phyloP scores from a whole-genome alignment of 2,329 filamentous ascomycete species.

The Dactylonectria macrodidyma region DNA sequence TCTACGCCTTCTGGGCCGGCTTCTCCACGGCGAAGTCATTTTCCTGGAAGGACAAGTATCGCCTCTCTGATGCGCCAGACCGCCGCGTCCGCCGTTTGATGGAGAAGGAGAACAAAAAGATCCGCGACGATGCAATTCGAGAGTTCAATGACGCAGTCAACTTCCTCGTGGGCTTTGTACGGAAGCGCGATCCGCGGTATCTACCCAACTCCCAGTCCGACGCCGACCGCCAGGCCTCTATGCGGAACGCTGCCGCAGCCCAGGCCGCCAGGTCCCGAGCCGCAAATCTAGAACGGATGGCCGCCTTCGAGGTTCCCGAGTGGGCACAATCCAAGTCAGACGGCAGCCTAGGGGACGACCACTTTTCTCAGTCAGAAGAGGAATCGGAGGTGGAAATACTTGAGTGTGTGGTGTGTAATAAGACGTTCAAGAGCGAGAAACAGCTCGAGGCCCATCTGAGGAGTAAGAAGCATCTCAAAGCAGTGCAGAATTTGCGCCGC shows the following conservation, averaged over 20 bases:
- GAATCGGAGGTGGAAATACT: conserved; percentile 73
- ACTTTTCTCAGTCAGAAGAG: conserved; percentile 74
- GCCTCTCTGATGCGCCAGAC: conserved; percentile 88
- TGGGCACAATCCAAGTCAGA: conserved; percentile 78
- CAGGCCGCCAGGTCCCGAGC: conserved; percentile 89
- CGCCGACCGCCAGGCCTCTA: conserved; percentile 82
- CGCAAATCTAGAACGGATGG: conserved; percentile 82
- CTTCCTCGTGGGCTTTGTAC: conserved; percentile 87
- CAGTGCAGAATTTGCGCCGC: conserved; percentile 82
- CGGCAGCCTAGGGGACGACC: conserved; percentile 63
- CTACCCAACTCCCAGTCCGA: conserved; percentile 83
- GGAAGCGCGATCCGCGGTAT: conserved; percentile 92
- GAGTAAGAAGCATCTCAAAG: conserved; percentile 96
- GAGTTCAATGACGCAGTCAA: conserved; percentile 95
- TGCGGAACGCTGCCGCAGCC: conserved; percentile 84
- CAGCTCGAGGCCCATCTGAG: conserved; percentile 93
- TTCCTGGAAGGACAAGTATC: conserved; percentile 89
- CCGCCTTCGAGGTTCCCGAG: conserved; percentile 76
- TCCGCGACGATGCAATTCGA: conserved; percentile 84
- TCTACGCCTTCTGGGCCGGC: conserved; percentile 85
- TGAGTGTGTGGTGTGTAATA: conserved; percentile 84
- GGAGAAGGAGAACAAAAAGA: conserved; percentile 94
- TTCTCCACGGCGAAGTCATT: conserved; percentile 91
- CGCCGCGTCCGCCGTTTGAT: conserved; percentile 85
- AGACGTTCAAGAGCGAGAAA: conserved; percentile 90